These are phyloP conservation scores for Dendrobium chrysotoxum DNA, from an alignment of 106 monocot genomes.

Conservation along the genomic window DNA sequence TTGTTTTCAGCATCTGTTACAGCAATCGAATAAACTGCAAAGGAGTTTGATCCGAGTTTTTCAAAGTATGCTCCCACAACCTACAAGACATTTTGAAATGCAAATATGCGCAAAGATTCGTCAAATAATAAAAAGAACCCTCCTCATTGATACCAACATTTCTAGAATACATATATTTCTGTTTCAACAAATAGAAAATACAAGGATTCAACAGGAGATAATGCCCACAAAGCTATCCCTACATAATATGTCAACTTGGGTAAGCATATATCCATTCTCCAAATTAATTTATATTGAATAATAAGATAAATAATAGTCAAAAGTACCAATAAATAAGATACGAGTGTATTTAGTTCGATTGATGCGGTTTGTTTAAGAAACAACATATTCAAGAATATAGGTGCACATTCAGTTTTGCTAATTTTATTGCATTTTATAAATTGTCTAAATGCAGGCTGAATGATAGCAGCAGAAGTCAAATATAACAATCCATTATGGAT, in stretches of 20 bases:
- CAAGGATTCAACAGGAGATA: neutral
- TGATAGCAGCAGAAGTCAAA: neutral
- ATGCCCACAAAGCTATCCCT: neutral
- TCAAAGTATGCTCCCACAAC: slow-evolving; percentile 98
- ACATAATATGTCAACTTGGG: neutral
- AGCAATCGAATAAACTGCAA: slow-evolving; percentile 97
- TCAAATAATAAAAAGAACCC: neutral
- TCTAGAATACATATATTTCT: neutral
- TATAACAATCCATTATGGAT: neutral
- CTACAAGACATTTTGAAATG: slow-evolving; percentile 36
- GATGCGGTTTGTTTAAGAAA: neutral
- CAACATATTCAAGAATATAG: neutral
- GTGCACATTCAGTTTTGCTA: neutral
- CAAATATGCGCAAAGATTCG: neutral
- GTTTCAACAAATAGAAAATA: neutral
- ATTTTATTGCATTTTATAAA: neutral
- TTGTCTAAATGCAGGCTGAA: neutral
- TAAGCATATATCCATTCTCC: neutral
- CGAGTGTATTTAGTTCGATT: neutral
- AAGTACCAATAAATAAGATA: neutral
- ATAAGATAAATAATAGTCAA: neutral
- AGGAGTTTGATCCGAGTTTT: slow-evolving; percentile 89
- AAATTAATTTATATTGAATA: neutral
- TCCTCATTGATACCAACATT: neutral
- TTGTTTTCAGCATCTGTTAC: slow-evolving; percentile 82